These are phyloP conservation scores for Conidiobolus incongruus DNA, from an alignment of 371 early-diverging fungal genomes.

Conservation along the genomic window DNA sequence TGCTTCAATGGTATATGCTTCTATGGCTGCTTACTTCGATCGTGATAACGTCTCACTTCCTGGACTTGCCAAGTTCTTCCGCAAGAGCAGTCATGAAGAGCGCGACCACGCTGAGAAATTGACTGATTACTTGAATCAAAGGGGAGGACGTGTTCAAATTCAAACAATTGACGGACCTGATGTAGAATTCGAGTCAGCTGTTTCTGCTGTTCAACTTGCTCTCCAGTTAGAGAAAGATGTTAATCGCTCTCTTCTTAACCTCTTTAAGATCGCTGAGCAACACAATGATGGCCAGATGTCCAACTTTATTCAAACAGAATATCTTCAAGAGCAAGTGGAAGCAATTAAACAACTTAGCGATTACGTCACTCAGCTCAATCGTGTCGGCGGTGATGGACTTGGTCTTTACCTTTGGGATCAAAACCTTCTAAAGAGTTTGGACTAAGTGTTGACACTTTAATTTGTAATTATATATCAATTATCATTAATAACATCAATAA, in stretches of 20 bases:
- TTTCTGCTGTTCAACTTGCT: conserved; percentile 34
- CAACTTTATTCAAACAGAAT: conserved; percentile 27
- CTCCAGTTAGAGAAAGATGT: conserved; percentile 43
- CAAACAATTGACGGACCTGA: conserved; percentile 14
- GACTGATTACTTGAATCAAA: conserved; percentile 29
- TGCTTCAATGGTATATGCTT: conserved; percentile 28
- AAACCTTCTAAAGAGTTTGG: conserved; percentile 3
- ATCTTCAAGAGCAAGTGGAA: conserved; percentile 37
- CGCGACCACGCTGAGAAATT: conserved; percentile 30
- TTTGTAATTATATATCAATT: no score
- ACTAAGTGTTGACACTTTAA: no score
- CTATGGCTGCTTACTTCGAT: conserved; percentile 30
- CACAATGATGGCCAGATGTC: conserved; percentile 25
- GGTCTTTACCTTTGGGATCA: conserved; percentile 10
- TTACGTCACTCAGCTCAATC: conserved; percentile 36
- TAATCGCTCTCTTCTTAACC: conserved; percentile 27
- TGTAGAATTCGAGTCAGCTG: conserved; percentile 33
- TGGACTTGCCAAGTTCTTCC: conserved; percentile 35
- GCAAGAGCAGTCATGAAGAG: conserved; percentile 22
- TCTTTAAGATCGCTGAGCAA: conserved; percentile 20
- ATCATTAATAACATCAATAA: no score
- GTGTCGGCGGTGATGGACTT: conserved; percentile 25
- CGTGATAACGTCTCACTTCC: conserved; percentile 26
- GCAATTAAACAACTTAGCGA: conserved; percentile 38
- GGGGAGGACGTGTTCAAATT: conserved; percentile 27